Evolutionary conservation across 2,329 filamentous ascomycete species (phyloP), one percentile per base, ranked within the genome.

Genomic region (Tetracladium maxilliforme): DNA sequence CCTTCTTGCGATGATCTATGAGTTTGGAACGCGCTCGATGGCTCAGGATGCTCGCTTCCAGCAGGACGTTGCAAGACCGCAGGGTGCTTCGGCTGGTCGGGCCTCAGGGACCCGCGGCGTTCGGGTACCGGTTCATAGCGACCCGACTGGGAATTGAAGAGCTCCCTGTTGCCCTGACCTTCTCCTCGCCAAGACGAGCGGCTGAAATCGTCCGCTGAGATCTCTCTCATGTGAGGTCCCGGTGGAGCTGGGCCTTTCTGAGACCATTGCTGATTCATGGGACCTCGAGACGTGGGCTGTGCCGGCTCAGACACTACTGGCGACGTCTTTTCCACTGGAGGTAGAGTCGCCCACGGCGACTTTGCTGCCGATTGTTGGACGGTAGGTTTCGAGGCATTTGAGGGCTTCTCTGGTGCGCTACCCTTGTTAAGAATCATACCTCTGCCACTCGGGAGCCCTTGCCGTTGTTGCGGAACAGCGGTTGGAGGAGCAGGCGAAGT

Each of bases 81-180:
- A 14, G 82, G 78, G 35, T 87, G 76, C 24, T 79, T 70, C 29
- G 69, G 62, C 32, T 68, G 63, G 27, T 71, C 67, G 25, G 78
- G 70, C 34, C 68, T 56, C 16, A 77, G 71, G 11, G 69, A 70
- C 35, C 82, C 71, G 19, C 84, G 74, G 33, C 54, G 59, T 28
- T 93, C 83, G 26, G 67, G 59, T 4, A 86, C 87, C 10, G 86
- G 84, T 45, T 95, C 87, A 39, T 93, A 92, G 25, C 83, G 76
- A 11, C 87, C 87, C 27, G 83, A 93, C 28, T 92, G 79, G n/a
- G 87, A 92, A 46, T 95, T 94, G 54, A 74, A 95, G 0, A 95
- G 59, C 47, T 95, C 86, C 29, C 80, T 64, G 33, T 70, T 73
- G 8, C 64, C 60, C 28, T 66, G 60, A 1, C 58, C 44, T 18